These are phyloP conservation scores for Didymellaceae sp. DNA, from an alignment of 2,329 filamentous ascomycete genomes.

Conservation along the genomic window DNA sequence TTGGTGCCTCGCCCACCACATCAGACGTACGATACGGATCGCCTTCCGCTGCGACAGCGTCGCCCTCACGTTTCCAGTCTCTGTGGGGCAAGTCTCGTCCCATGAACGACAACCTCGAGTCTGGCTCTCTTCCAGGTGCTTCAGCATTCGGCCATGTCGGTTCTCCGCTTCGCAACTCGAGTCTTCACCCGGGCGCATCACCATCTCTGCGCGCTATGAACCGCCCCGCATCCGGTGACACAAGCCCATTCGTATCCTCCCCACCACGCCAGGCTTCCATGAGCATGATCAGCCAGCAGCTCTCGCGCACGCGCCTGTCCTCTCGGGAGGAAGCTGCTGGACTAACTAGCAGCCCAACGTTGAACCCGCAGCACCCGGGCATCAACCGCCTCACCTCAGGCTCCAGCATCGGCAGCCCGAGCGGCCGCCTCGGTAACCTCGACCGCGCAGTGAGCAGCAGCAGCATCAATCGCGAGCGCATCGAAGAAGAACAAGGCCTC, in stretches of 20 bases:
- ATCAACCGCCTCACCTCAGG: slow-evolving; percentile 56
- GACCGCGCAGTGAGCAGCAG: slow-evolving; percentile 50
- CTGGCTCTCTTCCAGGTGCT: slow-evolving; percentile 45
- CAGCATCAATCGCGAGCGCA: slow-evolving; percentile 49
- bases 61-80: slow-evolving; percentile 67
- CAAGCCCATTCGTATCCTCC: slow-evolving; percentile 60
- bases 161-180: slow-evolving; percentile 69
- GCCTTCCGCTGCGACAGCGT: slow-evolving; percentile 59
- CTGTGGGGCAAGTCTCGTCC: slow-evolving; percentile 60
- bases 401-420: slow-evolving; percentile 41
- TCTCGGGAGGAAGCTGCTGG: slow-evolving; percentile 36
- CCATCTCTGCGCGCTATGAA: slow-evolving; percentile 60
- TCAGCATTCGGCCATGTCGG: slow-evolving; percentile 67
- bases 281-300: slow-evolving; percentile 67
- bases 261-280: slow-evolving; percentile 64
- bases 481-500: slow-evolving; percentile 52
- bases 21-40: slow-evolving; percentile 57
- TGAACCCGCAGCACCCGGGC: slow-evolving; percentile 68
- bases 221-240: slow-evolving; percentile 56
- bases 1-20: slow-evolving; percentile 56
- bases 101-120: slow-evolving; percentile 54
- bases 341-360: slow-evolving; percentile 21
- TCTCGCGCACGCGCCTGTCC: slow-evolving; percentile 54
- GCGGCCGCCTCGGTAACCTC: slow-evolving; percentile 38
- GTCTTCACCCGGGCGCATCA: slow-evolving; percentile 57